These are phyloP conservation scores for Elsinoe arachidis DNA, from an alignment of 2,329 filamentous ascomycete species.

Conservation along the genomic window DNA sequence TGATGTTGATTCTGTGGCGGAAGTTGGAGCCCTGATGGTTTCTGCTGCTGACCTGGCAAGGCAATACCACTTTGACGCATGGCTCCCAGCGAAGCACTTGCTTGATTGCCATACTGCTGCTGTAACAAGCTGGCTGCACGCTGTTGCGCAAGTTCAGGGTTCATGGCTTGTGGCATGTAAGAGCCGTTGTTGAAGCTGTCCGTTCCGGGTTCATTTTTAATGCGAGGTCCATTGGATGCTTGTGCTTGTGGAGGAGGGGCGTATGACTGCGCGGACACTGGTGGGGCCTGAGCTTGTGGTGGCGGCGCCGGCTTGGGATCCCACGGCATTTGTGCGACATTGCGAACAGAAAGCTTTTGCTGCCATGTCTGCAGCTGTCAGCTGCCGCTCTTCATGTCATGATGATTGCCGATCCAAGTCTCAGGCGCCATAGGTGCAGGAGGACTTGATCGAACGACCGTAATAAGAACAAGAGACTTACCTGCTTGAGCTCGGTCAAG, in stretches of 20 bases:
- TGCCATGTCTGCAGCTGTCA: constrained; percentile 69
- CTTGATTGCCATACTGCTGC: constrained; percentile 53
- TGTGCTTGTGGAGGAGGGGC: constrained; percentile 26
- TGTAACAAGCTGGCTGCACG: constrained; percentile 45
- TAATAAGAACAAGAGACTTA: constrained; percentile 37
- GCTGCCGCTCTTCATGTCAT: constrained; percentile 1
- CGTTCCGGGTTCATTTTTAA: constrained; percentile 46
- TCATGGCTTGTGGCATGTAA: constrained; percentile 24
- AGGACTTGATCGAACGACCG: not conserved
- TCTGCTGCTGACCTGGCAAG: constrained; percentile 20
- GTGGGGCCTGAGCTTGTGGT: constrained; percentile 28
- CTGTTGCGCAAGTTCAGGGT: constrained; percentile 44
- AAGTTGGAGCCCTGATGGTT: constrained; percentile 29
- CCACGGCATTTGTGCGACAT: constrained; percentile 88
- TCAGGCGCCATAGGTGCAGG: not conserved
- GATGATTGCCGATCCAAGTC: not conserved
- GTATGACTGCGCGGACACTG: constrained; percentile 26
- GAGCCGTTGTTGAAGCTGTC: constrained; percentile 23
- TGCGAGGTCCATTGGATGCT: constrained; percentile 29
- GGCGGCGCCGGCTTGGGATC: constrained; percentile 69
- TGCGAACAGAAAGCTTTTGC: constrained; percentile 73
- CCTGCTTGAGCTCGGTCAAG: constrained; percentile 77
- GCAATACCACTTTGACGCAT: constrained; percentile 35
- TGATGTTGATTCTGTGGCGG: constrained; percentile 28
- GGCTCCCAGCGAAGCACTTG: constrained; percentile 58